Base-by-base conservation (phyloP, 495 filamentous ascomycete genomes). In the Aspergillus sparsus region DNA sequence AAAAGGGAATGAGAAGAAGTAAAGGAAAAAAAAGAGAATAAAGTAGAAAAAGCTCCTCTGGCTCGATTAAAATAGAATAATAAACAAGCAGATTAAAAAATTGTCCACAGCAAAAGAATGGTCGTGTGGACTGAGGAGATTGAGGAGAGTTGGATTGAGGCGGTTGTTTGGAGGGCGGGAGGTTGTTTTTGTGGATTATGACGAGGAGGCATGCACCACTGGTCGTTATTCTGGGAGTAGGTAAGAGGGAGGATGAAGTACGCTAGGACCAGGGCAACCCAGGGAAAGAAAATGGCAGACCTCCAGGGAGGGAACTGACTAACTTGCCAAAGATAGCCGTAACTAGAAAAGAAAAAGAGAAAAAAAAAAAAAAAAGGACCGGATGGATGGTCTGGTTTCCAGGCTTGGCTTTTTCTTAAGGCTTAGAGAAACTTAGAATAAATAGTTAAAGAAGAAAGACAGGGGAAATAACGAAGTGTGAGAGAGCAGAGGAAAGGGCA, bases 161-260 rank as follows among this genome's bases (percentile, higher is more conserved):
- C 16, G 50, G 53, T 50, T 51, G 49, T 51, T 51, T 27, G 57
- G 47, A 54, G 33, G 57, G 57, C 49, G 58, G 50, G 45, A 57
- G 59, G 53, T 52, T 63, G 62, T 63, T 63, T 63, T 63, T 63
- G 62, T 63, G 62, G 62, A 63, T 56, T 63, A 63, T 63, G 62
- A 63, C 62, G 62, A 58, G 57, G 57, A 57, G 60, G 60, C 54
- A 62, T 62, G 55, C 60, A 62, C 61, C 56, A 55, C 58, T 56
- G 33, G 42, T 36, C 47, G 47, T 47, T 58, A 34, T 49, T 58
- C 35, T 15, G 44, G 46, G 53, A 50, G 49, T 36, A 49, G 47
- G 36, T 15, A 44, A 12, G 36, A 49, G 44, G 60, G 36, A 47
- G n/a, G 44, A 47, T 47, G 44, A 18, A 47, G 44, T 18, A 47